Conservation (phyloP, 108 stramenopile genomes). For the Chaetoceros muelleri region DNA sequence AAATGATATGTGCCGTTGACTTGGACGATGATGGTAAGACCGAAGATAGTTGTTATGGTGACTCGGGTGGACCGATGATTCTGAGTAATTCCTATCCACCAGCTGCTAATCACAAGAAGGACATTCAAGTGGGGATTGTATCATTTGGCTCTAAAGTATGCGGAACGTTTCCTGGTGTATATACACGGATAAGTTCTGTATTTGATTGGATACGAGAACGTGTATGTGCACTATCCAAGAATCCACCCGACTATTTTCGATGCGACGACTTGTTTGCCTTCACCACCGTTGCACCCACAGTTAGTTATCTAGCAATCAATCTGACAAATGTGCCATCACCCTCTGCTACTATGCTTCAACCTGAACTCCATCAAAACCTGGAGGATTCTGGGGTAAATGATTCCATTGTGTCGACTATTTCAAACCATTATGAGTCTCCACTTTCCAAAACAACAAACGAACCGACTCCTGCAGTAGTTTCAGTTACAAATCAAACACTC, state of each 20-base stretch:
- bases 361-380: too few relatives aligned
- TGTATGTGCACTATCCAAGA: constrained; percentile 19
- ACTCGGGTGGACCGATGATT: not conserved
- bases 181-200: constrained; percentile 25
- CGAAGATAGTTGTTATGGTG: not conserved
- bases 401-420: too few relatives aligned
- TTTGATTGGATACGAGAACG: constrained; percentile 17
- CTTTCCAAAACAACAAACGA: too few relatives aligned
- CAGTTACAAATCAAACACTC: too few relatives aligned
- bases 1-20: not conserved
- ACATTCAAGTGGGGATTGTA: not conserved
- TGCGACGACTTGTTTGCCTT: too few relatives aligned
- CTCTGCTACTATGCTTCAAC: too few relatives aligned
- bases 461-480: too few relatives aligned
- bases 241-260: constrained; percentile 21
- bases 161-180: constrained; percentile 33
- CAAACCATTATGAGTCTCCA: too few relatives aligned
- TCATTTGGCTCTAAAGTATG: not conserved
- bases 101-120: not conserved
- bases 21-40: not conserved
- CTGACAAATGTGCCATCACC: too few relatives aligned
- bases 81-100: not conserved
- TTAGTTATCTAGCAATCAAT: too few relatives aligned
- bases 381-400: too few relatives aligned
- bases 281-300: too few relatives aligned